Conservation (phyloP, 257 asterid genomes). For the Gentiana straminea region DNA sequence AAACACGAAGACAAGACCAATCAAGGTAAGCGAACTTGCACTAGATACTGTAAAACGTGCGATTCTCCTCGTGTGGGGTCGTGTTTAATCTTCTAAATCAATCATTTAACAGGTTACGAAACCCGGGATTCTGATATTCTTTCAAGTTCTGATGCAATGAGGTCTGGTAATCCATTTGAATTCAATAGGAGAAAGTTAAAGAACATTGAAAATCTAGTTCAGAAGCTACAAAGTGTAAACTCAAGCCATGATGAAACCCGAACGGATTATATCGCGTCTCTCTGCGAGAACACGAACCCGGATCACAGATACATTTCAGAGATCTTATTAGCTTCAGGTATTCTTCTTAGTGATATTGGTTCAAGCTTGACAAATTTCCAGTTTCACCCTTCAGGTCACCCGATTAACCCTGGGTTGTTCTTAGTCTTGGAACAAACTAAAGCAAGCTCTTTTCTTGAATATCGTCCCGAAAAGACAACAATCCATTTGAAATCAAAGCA, state of each 20-base stretch:
- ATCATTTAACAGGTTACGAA: conserved; percentile 37
- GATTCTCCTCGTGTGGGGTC: too few relatives aligned
- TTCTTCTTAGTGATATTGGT: conserved; percentile 74
- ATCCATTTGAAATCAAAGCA: conserved; percentile 22
- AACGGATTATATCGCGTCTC: conserved; percentile 86
- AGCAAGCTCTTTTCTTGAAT: conserved; percentile 27
- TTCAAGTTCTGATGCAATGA: conserved; percentile 13
- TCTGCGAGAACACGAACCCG: conserved; percentile 68
- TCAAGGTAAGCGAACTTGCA: conserved; percentile 36
- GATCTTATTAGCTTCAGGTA: conserved; percentile 85
- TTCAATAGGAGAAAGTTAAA: conserved; percentile 57
- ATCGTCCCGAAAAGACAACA: conserved; percentile 12
- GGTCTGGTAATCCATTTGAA: conserved; percentile 25
- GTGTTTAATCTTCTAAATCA: not conserved
- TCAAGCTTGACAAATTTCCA: conserved; percentile 57
- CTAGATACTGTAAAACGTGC: not conserved
- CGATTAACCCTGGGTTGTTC: conserved; percentile 83
- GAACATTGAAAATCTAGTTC: conserved; percentile 65
- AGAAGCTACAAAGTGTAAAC: conserved; percentile 74
- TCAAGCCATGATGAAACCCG: conserved; percentile 85
- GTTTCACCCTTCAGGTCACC: conserved; percentile 74
- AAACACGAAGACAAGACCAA: conserved; percentile 38
- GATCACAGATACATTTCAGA: conserved; percentile 83
- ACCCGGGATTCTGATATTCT: conserved; percentile 16
- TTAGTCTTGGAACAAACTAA: conserved; percentile 92